A percentile compares a stretch with the other conserved stretches of the same genome.
phyloP scores from a whole-genome alignment of 129 eudicot genomes.

The Artemisia argyi region DNA sequence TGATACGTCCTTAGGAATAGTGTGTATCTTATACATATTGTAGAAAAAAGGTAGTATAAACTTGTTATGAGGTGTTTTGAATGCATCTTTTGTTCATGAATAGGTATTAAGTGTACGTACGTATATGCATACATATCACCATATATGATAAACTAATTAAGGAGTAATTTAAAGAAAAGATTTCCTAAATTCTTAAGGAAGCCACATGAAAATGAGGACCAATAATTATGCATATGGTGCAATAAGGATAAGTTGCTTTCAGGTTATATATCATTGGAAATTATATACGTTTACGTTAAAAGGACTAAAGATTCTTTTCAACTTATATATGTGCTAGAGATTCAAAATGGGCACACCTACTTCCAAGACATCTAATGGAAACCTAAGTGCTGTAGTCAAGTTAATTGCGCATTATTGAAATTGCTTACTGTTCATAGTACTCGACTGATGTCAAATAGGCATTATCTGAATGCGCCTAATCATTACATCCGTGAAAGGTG shows the following conservation, averaged over 20 bases:
- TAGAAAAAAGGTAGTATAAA: too few relatives aligned
- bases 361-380: conserved; percentile 24
- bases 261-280: conserved; percentile 9
- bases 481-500: conserved; percentile 29
- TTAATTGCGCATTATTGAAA: conserved; percentile 17
- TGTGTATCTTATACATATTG: background rate
- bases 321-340: conserved; percentile 16
- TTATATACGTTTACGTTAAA: background rate
- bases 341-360: conserved; percentile 22
- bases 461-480: conserved; percentile 27
- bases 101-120: background rate
- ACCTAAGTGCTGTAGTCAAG: conserved; percentile 8
- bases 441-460: conserved; percentile 27
- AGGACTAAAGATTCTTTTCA: conserved; percentile 10
- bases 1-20: background rate
- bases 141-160: background rate
- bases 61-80: too few relatives aligned
- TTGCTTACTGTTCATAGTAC: conserved; percentile 5
- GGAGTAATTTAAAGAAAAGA: background rate
- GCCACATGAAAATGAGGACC: background rate
- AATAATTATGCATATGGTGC: background rate
- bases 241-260: conserved; percentile 26
- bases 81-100: background rate
- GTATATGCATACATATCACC: background rate
- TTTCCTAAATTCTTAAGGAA: background rate